Conservation (phyloP, 2,329 filamentous ascomycete genomes). For the Fusarium zealandicum region DNA sequence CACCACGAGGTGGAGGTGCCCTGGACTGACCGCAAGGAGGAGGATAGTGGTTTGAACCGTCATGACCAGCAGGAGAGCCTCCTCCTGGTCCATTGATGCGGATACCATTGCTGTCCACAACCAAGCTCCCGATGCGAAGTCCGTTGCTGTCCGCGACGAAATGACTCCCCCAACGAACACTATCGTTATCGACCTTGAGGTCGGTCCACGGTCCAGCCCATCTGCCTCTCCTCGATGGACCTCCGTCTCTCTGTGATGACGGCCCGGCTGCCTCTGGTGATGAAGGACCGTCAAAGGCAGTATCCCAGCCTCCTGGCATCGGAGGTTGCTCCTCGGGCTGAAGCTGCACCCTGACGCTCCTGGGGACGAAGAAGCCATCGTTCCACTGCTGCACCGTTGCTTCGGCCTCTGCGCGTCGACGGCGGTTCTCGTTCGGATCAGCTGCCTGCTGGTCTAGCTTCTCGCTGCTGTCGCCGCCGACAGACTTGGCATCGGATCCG, state of each 20-base stretch:
- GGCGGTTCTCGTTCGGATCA: slow-evolving; percentile 35
- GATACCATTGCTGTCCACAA: slow-evolving; percentile 52
- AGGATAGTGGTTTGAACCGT: not conserved
- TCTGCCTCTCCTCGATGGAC: slow-evolving; percentile 14
- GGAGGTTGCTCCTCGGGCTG: slow-evolving; percentile 30
- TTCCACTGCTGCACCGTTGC: slow-evolving; percentile 63
- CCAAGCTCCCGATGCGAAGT: slow-evolving; percentile 54
- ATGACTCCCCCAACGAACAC: slow-evolving; percentile 52
- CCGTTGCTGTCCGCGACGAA: slow-evolving; percentile 56
- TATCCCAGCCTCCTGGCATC: slow-evolving; percentile 40
- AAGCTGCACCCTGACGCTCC: slow-evolving; percentile 55
- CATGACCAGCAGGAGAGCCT: slow-evolving; percentile 2
- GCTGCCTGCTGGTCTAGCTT: slow-evolving; percentile 1
- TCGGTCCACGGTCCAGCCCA: slow-evolving; percentile 39
- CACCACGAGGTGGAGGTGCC: slow-evolving; percentile 1
- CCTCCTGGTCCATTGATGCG: slow-evolving; percentile 28
- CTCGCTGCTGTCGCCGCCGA: slow-evolving; percentile 7
- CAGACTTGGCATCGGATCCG: slow-evolving; percentile 39
- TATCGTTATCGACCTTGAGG: slow-evolving; percentile 53
- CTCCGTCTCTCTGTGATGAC: slow-evolving; percentile 19
- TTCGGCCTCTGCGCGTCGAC: slow-evolving; percentile 45
- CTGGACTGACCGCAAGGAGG: not conserved
- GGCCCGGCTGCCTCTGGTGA: slow-evolving; percentile 11
- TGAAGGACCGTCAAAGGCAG: slow-evolving; percentile 31
- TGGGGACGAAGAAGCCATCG: slow-evolving; percentile 60